Percentiles rank a stretch among this genome's conserved stretches.
Evolutionary conservation across 305 asterid genomes (phyloP).

Genomic region (Solanum aculeatissimum): DNA sequence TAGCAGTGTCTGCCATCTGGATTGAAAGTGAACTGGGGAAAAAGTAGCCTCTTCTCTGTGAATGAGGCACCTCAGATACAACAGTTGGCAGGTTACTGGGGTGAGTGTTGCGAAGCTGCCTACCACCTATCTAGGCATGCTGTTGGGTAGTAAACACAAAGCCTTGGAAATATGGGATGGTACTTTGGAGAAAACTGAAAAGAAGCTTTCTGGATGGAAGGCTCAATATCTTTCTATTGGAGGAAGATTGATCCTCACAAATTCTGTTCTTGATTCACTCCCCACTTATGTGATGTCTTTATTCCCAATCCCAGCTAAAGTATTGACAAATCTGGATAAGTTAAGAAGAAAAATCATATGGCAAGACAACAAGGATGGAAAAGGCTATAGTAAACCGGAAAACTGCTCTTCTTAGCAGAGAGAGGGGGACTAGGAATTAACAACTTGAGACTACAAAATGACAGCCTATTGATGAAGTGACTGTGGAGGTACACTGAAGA

Average conservation of each 20-base stretch:
- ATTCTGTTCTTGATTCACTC: background rate
- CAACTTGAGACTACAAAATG: background rate
- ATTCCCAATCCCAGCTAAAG: background rate
- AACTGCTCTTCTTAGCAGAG: background rate
- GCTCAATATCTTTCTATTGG: background rate
- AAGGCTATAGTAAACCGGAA: background rate
- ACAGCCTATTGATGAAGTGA: background rate
- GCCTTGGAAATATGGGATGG: background rate
- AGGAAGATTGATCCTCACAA: background rate
- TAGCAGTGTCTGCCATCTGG: background rate
- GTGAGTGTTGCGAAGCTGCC: background rate
- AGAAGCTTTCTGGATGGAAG: background rate
- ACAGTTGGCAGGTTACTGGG: background rate
- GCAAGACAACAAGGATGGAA: background rate
- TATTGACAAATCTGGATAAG: background rate
- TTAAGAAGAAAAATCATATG: background rate
- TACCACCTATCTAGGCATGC: background rate
- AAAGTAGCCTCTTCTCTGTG: background rate
- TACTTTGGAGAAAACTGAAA: background rate
- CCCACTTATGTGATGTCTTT: background rate
- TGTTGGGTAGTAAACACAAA: background rate
- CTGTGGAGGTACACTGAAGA: background rate
- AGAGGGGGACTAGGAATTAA: background rate
- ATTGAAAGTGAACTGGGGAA: background rate
- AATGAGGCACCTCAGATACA: background rate